Evolutionary conservation across 805 yeast species (phyloP).

Genomic region (Grigorovia jiainica): DNA sequence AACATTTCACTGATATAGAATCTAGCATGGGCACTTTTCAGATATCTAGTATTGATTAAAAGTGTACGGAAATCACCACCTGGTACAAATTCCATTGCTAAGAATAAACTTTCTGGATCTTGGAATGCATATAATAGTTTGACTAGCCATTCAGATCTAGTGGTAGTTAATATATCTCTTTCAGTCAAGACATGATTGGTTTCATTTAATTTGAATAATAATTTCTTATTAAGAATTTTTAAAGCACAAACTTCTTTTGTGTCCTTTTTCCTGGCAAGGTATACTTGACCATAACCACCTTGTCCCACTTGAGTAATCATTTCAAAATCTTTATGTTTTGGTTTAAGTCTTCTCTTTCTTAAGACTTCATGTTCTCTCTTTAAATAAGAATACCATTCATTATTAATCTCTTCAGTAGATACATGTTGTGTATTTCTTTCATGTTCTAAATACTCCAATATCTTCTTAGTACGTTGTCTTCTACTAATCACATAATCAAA

Average conservation of each 20-base stretch:
- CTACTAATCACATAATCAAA: conserved; percentile 86
- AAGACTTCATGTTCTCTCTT: conserved; percentile 78
- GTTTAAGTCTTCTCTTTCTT: conserved; percentile 83
- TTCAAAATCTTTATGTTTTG: conserved; percentile 90
- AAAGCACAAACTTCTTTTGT: conserved; percentile 93
- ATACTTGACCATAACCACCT: conserved; percentile 99
- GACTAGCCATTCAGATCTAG: conserved; percentile 93
- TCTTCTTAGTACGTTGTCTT: conserved; percentile 69
- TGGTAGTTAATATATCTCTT: conserved; percentile 92
- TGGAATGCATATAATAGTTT: conserved; percentile 91
- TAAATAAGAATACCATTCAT: conserved; percentile 66
- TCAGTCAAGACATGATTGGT: conserved; percentile 93
- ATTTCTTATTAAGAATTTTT: conserved; percentile 79
- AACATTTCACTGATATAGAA: conserved; percentile 96
- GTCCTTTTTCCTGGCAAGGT: conserved; percentile 85
- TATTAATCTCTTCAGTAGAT: conserved; percentile 34
- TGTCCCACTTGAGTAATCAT: conserved; percentile 98
- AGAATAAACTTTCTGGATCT: conserved; percentile 76
- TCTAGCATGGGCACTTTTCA: conserved; percentile 91
- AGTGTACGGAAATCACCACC: conserved; percentile 98
- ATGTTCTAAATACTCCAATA: conserved; percentile 43
- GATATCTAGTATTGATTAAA: conserved; percentile 82
- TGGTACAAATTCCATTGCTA: conserved; percentile 99
- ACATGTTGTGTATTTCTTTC: conserved; percentile 20
- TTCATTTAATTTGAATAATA: conserved; percentile 83